A percentile compares a stretch with the other conserved stretches of the same genome.
Conservation (phyloP, 2,329 filamentous ascomycete species). For the Cordyceps tenuipes region DNA sequence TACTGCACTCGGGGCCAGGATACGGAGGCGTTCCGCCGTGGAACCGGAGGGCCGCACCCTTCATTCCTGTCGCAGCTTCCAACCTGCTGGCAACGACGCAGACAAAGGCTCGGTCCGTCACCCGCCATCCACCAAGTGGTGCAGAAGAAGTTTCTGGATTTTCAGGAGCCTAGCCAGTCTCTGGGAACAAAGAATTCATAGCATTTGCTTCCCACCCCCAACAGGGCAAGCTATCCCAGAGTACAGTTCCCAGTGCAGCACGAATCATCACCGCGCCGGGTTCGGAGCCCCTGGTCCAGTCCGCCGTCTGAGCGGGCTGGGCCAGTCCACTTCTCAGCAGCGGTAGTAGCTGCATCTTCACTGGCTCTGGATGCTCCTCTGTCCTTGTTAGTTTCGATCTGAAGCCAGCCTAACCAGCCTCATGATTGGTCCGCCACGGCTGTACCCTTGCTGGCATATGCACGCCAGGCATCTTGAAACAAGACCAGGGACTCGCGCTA, state of each 20-base stretch:
- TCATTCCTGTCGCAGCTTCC: neutral
- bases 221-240: too few relatives aligned
- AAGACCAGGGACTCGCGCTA: neutral
- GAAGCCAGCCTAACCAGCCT: neutral
- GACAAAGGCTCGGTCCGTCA: neutral
- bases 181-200: too few relatives aligned
- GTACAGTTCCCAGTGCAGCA: too few relatives aligned
- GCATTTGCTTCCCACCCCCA: too few relatives aligned
- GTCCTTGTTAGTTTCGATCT: conserved; percentile 2
- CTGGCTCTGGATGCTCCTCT: conserved; percentile 4
- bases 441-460: neutral
- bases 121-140: neutral
- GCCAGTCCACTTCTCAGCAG: neutral
- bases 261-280: neutral
- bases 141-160: too few relatives aligned
- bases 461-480: conserved; percentile 2
- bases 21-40: neutral
- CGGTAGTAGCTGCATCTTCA: conserved; percentile 8
- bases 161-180: too few relatives aligned
- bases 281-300: neutral
- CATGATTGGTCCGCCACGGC: neutral
- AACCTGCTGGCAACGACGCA: neutral
- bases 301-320: neutral
- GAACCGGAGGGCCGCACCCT: neutral
- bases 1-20: neutral